Base-by-base conservation (phyloP, 306 rosid species). In the Rosa rugosa region DNA sequence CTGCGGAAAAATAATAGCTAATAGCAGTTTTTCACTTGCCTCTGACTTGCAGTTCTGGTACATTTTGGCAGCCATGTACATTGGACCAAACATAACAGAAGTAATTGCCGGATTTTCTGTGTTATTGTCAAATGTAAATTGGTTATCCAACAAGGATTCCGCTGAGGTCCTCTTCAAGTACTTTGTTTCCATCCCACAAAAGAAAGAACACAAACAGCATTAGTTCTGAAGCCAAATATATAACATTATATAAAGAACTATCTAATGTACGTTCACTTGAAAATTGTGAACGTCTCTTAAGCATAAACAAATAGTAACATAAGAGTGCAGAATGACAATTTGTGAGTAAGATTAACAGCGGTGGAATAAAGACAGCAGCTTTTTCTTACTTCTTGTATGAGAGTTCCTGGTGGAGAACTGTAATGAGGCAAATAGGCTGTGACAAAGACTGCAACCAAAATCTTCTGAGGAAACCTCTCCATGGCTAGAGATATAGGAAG, bases 381-480 rank as follows among this genome's bases (percentile, higher is more conserved):
- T 59, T 64, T 20, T 20, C 42, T 6, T 77, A 84, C 84, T 72
- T 84, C 77, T 66, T 77, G 75, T 6, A 84, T 80, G 80, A 84
- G 79, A 54, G 36, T 8, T 66, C 20, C 76, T 1, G 82, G 77
- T 11, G 79, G 70, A 60, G 75, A 84, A 14, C 22, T 60, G 56
- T 47, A 27, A 81, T 79, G 71, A 5, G 88, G 78, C 49, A 83
- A 71, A 23, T n/a, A 77, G 3, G 93, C 88, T 11, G 91, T 75
- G 66, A 79, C 81, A 69, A 85, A 89, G 57, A 85, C 85, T 1
- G 89, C 85, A n/a, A 70, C 68, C 1, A 57, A 80, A 41, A 89
- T 69, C 72, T 85, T 89, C 3, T 75, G 49, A 10, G 87, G 87
- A n/a, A 83, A 87, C 22, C 40, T 85, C 53, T 89, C 89, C 93